Evolutionary conservation across 768 basidiomycete genomes (phyloP).

Genomic region (Sarcodon aspratus): DNA sequence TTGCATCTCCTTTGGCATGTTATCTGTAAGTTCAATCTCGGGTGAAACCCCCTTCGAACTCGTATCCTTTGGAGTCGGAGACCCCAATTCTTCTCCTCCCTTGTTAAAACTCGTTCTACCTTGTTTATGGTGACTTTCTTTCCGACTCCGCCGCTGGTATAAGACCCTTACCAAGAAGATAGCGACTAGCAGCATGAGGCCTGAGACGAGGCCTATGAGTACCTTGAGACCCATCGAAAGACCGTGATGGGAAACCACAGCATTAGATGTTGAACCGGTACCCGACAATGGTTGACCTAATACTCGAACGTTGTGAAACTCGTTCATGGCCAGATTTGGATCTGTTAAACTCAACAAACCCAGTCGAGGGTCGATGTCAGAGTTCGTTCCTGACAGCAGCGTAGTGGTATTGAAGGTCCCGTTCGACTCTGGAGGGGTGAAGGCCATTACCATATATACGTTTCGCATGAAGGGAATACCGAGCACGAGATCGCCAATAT

Average conservation of each 20-base stretch:
- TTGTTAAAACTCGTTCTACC: too few species aligned
- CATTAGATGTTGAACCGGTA: constrained; percentile 4
- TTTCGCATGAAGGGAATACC: constrained; percentile 73
- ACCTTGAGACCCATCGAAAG: constrained; percentile 52
- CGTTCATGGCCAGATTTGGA: constrained; percentile 43
- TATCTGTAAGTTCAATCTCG: too few species aligned
- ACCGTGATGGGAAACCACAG: constrained; percentile 20
- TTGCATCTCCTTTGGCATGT: too few species aligned
- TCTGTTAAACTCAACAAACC: constrained; percentile 59
- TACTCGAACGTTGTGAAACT: constrained; percentile 63
- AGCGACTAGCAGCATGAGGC: constrained; percentile 42
- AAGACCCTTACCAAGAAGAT: constrained; percentile 41
- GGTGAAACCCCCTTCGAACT: too few species aligned
- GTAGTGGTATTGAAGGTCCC: constrained; percentile 31
- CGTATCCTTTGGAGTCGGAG: too few species aligned
- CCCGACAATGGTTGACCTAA: constrained; percentile 41
- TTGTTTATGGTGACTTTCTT: too few species aligned
- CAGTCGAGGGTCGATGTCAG: constrained; percentile 29
- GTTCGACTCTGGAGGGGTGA: constrained; percentile 30
- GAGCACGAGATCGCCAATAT: constrained; percentile 60
- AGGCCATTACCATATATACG: constrained; percentile 69
- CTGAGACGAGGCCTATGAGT: constrained; percentile 44
- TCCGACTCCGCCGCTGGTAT: neutral
- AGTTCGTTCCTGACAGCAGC: constrained; percentile 12
- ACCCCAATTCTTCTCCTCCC: too few species aligned